phyloP scores from a whole-genome alignment of 2,329 filamentous ascomycete genomes.

The Teratosphaeria zuluensis region DNA sequence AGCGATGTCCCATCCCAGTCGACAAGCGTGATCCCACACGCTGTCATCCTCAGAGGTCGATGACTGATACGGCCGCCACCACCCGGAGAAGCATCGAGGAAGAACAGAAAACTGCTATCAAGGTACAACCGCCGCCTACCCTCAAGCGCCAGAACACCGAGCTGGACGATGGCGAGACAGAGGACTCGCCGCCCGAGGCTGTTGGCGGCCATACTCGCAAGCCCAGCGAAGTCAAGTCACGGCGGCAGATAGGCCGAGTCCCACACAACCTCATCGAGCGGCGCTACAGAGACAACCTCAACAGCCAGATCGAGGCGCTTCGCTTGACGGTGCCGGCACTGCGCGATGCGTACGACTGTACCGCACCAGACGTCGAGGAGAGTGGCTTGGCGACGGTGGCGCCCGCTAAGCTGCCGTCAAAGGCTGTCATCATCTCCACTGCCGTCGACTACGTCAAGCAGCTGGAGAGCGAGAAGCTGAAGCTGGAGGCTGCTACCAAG shows the following conservation, averaged over 20 bases:
- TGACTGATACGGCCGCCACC: neutral
- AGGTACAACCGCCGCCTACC: neutral
- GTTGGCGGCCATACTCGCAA: neutral
- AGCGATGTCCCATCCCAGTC: neutral
- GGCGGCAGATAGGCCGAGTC: neutral
- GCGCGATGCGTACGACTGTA: neutral
- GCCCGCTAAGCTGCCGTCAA: conserved; percentile 19
- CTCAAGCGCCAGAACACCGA: neutral
- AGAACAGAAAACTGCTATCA: neutral
- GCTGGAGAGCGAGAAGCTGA: conserved; percentile 33
- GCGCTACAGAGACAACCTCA: conserved; percentile 36
- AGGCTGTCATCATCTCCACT: conserved; percentile 36
- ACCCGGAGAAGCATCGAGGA: neutral
- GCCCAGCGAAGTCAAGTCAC: neutral
- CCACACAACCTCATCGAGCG: conserved; percentile 36
- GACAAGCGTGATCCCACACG: neutral
- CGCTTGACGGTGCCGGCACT: conserved; percentile 10
- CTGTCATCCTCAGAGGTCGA: neutral
- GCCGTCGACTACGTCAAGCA: conserved; percentile 37
- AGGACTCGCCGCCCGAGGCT: neutral
- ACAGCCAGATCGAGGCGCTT: conserved; percentile 35
- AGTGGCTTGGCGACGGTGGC: neutral
- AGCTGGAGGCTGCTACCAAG: conserved; percentile 28
- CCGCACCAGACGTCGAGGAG: conserved; percentile 1
- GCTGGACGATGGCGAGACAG: neutral